A percentile compares a stretch with the other conserved stretches of the same genome.
Evolutionary conservation across 2,329 filamentous ascomycete genomes (phyloP).

Genomic region (Trichothecium roseum): DNA sequence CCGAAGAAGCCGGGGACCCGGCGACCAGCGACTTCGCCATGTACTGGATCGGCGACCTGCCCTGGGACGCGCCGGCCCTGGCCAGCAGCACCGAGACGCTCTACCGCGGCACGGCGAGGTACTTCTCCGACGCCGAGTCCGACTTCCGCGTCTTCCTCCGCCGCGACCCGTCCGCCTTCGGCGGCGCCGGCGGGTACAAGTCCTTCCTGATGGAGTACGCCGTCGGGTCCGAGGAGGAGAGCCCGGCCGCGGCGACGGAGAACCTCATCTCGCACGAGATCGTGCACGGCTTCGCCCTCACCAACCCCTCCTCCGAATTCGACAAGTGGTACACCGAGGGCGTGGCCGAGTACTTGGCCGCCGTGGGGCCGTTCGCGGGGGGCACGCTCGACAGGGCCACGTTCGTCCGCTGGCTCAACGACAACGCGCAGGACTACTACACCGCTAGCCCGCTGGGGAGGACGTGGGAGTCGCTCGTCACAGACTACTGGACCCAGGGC

Average conservation of each 20-base stretch:
- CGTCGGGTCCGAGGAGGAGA: constrained; percentile 59
- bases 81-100: constrained; percentile 20
- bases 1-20: constrained; percentile 46
- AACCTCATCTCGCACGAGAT: constrained; percentile 40
- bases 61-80: constrained; percentile 20
- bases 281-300: too few species aligned
- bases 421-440: constrained; percentile 31
- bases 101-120: constrained; percentile 43
- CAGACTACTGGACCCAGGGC: constrained; percentile 95
- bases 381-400: constrained; percentile 30
- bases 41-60: constrained; percentile 25
- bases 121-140: constrained; percentile 57
- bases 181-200: too few species aligned
- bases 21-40: constrained; percentile 45
- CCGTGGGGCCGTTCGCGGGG: constrained; percentile 16
- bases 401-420: constrained; percentile 42
- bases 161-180: too few species aligned
- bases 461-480: constrained; percentile 84
- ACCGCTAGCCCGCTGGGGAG: constrained; percentile 67
- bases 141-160: constrained; percentile 56
- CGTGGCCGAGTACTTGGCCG: too few species aligned
- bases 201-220: too few species aligned
- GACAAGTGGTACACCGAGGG: too few species aligned
- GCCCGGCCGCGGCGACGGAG: constrained; percentile 42
- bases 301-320: too few species aligned